These are phyloP conservation scores for Rhynchospora breviuscula DNA, from an alignment of 176 grass and related monocot genomes.

Conservation along the genomic window DNA sequence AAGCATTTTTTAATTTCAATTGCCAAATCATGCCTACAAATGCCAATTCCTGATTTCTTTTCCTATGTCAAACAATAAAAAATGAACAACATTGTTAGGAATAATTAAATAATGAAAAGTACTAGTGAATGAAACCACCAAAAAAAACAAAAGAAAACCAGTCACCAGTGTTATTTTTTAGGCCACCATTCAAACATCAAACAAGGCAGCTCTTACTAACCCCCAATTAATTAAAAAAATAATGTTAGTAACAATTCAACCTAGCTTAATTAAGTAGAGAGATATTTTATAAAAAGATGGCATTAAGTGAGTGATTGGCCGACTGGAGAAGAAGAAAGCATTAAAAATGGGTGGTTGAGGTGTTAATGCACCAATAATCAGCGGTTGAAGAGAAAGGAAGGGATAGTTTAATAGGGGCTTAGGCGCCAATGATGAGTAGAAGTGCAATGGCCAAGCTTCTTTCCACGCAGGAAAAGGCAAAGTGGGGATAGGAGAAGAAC, in stretches of 20 bases:
- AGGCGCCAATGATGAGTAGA: constrained; percentile 35
- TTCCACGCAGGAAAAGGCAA: constrained; percentile 31
- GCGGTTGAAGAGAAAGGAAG: not conserved
- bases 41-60: too few relatives aligned
- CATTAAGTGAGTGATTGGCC: not conserved
- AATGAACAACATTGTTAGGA: not conserved
- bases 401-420: constrained; percentile 17
- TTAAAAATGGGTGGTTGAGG: not conserved
- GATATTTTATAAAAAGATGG: not conserved
- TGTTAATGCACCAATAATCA: constrained; percentile 9
- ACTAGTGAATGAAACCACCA: not conserved
- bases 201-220: not conserved
- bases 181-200: not conserved
- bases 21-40: too few relatives aligned
- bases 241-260: not conserved
- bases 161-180: not conserved
- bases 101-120: not conserved
- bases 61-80: too few relatives aligned
- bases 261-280: not conserved
- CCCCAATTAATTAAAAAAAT: not conserved
- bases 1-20: too few relatives aligned
- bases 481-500: not conserved
- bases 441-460: constrained; percentile 25
- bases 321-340: not conserved
- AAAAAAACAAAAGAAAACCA: not conserved